phyloP scores from a whole-genome alignment of 345 rosid species.

The Eucalyptus leucophloia region DNA sequence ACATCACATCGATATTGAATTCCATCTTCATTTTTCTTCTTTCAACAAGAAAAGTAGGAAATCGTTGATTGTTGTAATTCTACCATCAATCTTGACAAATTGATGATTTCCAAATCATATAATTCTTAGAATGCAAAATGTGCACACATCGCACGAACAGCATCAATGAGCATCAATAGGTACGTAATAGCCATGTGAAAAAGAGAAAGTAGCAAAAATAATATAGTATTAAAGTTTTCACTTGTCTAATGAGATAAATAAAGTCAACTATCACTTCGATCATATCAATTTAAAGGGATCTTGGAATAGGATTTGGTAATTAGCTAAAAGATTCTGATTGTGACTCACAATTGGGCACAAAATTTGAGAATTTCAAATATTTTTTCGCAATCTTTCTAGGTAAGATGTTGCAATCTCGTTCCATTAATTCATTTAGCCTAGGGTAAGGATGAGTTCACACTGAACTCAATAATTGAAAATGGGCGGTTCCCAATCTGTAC shows the following conservation, averaged over 20 bases:
- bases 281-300: neutral
- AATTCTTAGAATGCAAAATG: neutral
- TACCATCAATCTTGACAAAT: neutral
- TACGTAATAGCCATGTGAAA: neutral
- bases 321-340: neutral
- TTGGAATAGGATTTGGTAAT: neutral
- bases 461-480: neutral
- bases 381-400: neutral
- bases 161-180: neutral
- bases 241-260: accelerated
- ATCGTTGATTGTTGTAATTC: neutral
- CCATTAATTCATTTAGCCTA: neutral
- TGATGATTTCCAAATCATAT: neutral
- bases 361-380: neutral
- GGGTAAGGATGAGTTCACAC: neutral
- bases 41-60: neutral
- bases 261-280: accelerated
- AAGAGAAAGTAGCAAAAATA: neutral
- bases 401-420: neutral
- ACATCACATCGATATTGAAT: neutral
- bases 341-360: neutral
- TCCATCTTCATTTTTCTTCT: neutral
- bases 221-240: neutral
- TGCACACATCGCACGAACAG: neutral
- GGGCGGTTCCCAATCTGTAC: neutral